Conservation (phyloP, 805 yeast species). For the Cyberlindnera galapagoensis region DNA sequence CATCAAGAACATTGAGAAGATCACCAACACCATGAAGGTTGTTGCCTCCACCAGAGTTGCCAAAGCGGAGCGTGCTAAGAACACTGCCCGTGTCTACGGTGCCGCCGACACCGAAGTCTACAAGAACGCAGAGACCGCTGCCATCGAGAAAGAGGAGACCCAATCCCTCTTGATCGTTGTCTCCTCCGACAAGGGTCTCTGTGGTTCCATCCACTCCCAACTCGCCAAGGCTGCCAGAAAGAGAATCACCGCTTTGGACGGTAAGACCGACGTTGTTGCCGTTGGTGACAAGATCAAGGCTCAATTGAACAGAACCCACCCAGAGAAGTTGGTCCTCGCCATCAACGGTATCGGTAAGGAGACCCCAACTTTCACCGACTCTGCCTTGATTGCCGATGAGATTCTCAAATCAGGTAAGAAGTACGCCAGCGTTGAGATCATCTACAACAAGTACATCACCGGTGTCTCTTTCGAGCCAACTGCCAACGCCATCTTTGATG, state of each 20-base stretch:
- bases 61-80: slow-evolving; percentile 95
- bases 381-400: slow-evolving; percentile 83
- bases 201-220: slow-evolving; percentile 98
- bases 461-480: slow-evolving; percentile 90
- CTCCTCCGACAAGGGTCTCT: slow-evolving; percentile 96
- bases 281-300: slow-evolving; percentile 92
- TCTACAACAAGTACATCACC: slow-evolving; percentile 81
- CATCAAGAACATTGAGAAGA: slow-evolving; percentile 97
- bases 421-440: slow-evolving; percentile 73
- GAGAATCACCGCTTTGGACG: slow-evolving; percentile 47
- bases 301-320: slow-evolving; percentile 80
- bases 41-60: slow-evolving; percentile 96
- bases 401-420: slow-evolving; percentile 48
- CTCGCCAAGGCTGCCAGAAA: slow-evolving; percentile 81
- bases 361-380: slow-evolving; percentile 90
- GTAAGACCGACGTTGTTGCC: slow-evolving; percentile 73
- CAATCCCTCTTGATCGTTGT: slow-evolving; percentile 78
- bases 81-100: slow-evolving; percentile 77
- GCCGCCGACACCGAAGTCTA: slow-evolving; percentile 74
- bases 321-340: slow-evolving; percentile 61
- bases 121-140: slow-evolving; percentile 72
- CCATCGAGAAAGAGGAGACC: slow-evolving; percentile 36
- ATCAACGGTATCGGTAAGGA: slow-evolving; percentile 94
- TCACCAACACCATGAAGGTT: slow-evolving; percentile 99
- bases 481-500: slow-evolving; percentile 56